These are phyloP conservation scores for Sphagnum tenellum DNA, from an alignment of 225 moss, liverwort and hornwort genomes.

Conservation along the genomic window DNA sequence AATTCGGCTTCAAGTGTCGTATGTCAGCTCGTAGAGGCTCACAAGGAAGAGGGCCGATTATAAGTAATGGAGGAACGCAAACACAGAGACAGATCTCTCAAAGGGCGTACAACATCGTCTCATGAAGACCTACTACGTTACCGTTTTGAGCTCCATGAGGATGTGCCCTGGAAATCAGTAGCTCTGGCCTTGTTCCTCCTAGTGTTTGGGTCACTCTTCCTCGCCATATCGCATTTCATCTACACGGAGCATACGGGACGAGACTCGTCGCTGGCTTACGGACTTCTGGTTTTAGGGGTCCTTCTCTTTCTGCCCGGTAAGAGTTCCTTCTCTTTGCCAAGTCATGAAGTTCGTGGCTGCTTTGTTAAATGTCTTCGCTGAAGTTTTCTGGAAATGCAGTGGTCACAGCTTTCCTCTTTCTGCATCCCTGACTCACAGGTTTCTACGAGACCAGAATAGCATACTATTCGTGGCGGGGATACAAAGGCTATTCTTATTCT, in stretches of 20 bases:
- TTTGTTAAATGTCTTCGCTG: too few species aligned
- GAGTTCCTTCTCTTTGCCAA: not conserved
- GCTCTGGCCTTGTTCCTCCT: constrained; percentile 62
- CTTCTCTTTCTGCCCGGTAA: constrained; percentile 80
- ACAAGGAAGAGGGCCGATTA: constrained; percentile 5
- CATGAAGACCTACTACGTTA: constrained; percentile 54
- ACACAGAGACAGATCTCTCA: constrained; percentile 10
- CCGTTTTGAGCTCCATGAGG: constrained; percentile 55
- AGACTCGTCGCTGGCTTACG: constrained; percentile 69
- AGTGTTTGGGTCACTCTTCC: constrained; percentile 57
- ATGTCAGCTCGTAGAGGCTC: too few species aligned
- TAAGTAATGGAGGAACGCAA: constrained; percentile 44
- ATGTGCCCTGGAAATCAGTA: constrained; percentile 84
- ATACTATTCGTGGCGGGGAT: constrained; percentile 80
- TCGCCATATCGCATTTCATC: constrained; percentile 67
- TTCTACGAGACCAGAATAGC: constrained; percentile 93
- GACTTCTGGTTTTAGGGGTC: constrained; percentile 66
- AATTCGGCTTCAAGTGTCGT: too few species aligned
- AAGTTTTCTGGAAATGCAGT: too few species aligned
- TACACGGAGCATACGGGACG: constrained; percentile 82
- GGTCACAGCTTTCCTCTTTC: too few species aligned
- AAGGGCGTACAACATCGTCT: constrained; percentile 14
- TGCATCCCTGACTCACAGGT: constrained; percentile 13
- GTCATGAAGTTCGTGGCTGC: too few species aligned
- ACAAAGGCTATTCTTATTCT: constrained; percentile 62